Base-by-base conservation (phyloP, 2,329 filamentous ascomycete species). In the Lomentospora prolificans region DNA sequence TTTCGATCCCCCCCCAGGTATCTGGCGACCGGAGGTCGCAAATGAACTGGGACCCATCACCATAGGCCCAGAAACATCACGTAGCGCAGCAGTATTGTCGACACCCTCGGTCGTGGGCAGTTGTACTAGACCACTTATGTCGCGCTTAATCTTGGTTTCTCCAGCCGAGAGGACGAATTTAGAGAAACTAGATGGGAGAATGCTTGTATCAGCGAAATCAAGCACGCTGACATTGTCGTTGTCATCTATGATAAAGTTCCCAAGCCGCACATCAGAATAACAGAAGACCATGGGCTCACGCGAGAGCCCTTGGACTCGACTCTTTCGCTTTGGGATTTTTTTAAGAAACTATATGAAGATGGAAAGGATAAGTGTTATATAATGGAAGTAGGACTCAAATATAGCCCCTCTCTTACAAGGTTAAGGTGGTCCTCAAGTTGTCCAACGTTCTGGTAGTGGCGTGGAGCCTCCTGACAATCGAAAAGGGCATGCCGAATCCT, bases 251-350 rank as follows among this genome's bases (percentile, higher is more conserved):
- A 61, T 59, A 31, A 60, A 62, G 51, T 62, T 62, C 9, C 24
- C 59, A 12, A 51, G 55, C 39, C 48, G 58, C 30, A 59, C 2
- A 41, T 61, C 60, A 2, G 59, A 56, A 27, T 60, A 55, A 41
- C 61, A 61, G 56, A 61, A 62, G 25, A 62, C 56, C 60, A 61
- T 59, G 0, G 60, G 60, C 30, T 62, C 59, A 8, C 12, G 53
- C 4, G 57, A 52, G 4, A 62, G 59, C 3, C 51, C 44, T 6
- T 53, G 17, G 19, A 62, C 31, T 14, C 50, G 55, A 8, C 1
- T 7, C 9, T 51, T 55, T 7, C 44, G 22, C 41, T 53, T 61
- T 31, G 58, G n/a, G n/a, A n/a, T 57, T 6, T 58, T 3, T 50
- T 51, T 17, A 33, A 61, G 54, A 36, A 52, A 41, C 55, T 56